Conservation (phyloP, 2,329 filamentous ascomycete species). For the Xylaria hypoxylon region DNA sequence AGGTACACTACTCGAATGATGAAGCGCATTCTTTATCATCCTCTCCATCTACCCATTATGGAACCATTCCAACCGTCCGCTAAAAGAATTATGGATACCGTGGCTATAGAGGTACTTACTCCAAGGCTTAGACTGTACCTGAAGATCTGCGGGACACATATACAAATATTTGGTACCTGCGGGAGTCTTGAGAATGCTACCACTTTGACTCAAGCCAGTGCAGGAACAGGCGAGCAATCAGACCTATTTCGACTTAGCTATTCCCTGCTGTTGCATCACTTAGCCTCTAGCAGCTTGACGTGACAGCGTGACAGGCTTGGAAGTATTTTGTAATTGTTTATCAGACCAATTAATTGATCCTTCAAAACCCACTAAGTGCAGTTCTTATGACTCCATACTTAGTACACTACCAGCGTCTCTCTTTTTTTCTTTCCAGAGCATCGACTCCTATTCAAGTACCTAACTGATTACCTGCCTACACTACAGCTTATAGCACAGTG, state of each 20-base stretch:
- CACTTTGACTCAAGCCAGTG: too few relatives aligned
- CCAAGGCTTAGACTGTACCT: slow-evolving; percentile 24
- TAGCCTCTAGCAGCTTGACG: background rate
- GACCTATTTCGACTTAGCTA: background rate
- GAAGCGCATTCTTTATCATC: slow-evolving; percentile 28
- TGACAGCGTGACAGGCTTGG: background rate
- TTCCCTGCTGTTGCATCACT: background rate
- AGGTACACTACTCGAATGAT: background rate
- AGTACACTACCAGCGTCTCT: slow-evolving; percentile 1
- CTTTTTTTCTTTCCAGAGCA: background rate
- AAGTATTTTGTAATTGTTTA: slow-evolving; percentile 17
- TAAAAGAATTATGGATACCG: slow-evolving; percentile 17
- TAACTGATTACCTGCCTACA: background rate
- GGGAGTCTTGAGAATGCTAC: slow-evolving; percentile 10
- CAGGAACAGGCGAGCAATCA: too few relatives aligned
- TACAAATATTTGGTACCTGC: slow-evolving; percentile 21
- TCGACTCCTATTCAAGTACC: too few relatives aligned
- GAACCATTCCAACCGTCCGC: slow-evolving; percentile 28
- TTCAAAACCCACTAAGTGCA: slow-evolving; percentile 7
- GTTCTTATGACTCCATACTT: slow-evolving; percentile 2
- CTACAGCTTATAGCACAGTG: slow-evolving; percentile 11
- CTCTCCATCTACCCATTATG: slow-evolving; percentile 21
- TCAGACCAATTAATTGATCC: slow-evolving; percentile 17
- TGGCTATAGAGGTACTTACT: slow-evolving; percentile 9
- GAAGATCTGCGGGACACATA: slow-evolving; percentile 16